Percentiles rank a stretch among this genome's conserved stretches.
Evolutionary conservation across 2,329 filamentous ascomycete species (phyloP).

Genomic region (Zalaria sp.): DNA sequence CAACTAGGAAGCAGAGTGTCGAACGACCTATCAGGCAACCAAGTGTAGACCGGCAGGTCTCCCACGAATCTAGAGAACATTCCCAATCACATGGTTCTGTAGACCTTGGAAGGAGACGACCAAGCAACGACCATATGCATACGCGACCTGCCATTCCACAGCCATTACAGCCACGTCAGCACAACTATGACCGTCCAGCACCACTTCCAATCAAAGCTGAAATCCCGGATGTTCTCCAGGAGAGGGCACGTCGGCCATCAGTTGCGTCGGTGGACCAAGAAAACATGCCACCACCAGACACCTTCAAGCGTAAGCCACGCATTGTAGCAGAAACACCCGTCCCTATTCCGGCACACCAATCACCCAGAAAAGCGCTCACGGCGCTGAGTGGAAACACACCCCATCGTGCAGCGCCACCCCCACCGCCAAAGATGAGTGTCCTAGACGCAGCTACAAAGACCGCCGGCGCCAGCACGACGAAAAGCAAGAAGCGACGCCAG

Average conservation of each 20-base stretch:
- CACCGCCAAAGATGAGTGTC: slow-evolving; percentile 92
- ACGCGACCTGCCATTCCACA: slow-evolving; percentile 9
- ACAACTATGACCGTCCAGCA: slow-evolving; percentile 25
- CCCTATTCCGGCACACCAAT: slow-evolving; percentile 12
- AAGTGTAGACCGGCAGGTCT: slow-evolving; percentile 9
- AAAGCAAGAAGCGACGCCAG: slow-evolving; percentile 62
- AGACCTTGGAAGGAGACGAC: slow-evolving; percentile 1
- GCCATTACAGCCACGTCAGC: slow-evolving; percentile 21
- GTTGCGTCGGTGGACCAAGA: slow-evolving; percentile 65
- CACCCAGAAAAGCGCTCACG: slow-evolving; percentile 33
- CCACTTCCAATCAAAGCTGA: slow-evolving; percentile 15
- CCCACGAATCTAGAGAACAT: slow-evolving; percentile 2
- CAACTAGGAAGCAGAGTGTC: slow-evolving; percentile 17
- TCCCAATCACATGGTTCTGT: background rate
- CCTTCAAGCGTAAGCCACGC: slow-evolving; percentile 44
- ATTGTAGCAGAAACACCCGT: slow-evolving; percentile 24
- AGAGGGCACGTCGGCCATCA: slow-evolving; percentile 16
- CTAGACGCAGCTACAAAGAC: slow-evolving; percentile 80
- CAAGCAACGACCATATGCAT: slow-evolving; percentile 12
- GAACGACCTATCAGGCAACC: slow-evolving; percentile 13
- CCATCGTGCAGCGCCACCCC: slow-evolving; percentile 57
- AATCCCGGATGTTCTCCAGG: no score
- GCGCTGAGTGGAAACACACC: slow-evolving; percentile 55
- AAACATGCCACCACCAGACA: slow-evolving; percentile 56
- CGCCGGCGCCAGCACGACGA: slow-evolving; percentile 65